Evolutionary conservation across 345 rosid species (phyloP).

Genomic region (Syzygium aromaticum): DNA sequence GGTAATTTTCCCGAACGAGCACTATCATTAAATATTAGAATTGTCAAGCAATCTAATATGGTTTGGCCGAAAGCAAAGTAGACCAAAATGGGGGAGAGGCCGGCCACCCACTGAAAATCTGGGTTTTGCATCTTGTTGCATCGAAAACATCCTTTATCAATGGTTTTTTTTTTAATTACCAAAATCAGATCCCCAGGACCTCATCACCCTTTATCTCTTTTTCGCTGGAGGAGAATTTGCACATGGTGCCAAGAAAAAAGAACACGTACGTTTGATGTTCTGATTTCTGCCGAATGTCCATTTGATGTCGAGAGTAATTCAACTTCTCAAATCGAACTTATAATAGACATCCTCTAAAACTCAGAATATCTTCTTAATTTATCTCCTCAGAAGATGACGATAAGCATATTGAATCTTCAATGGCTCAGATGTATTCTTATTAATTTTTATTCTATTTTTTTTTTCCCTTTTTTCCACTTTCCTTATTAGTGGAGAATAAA

Average conservation of each 20-base stretch:
- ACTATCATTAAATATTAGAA: no score
- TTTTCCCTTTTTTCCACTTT: background rate
- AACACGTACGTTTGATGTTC: background rate
- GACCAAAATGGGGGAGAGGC: background rate
- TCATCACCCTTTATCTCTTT: background rate
- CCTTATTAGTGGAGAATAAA: background rate
- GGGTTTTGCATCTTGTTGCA: background rate
- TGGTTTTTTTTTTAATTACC: background rate
- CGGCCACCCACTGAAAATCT: background rate
- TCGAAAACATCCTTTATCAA: background rate
- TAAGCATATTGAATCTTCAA: background rate
- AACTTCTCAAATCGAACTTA: background rate
- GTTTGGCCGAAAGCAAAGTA: background rate
- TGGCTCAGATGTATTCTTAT: background rate
- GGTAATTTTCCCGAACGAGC: no score
- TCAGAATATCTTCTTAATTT: background rate
- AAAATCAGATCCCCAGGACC: background rate
- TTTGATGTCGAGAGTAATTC: background rate
- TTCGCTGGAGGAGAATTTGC: background rate
- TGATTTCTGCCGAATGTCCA: background rate
- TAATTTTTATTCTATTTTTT: fast-evolving
- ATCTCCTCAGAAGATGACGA: background rate
- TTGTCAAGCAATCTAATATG: background rate
- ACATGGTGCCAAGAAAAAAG: background rate
- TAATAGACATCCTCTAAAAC: background rate